phyloP scores from a whole-genome alignment of 306 rosid genomes.

The Castanea sativa region DNA sequence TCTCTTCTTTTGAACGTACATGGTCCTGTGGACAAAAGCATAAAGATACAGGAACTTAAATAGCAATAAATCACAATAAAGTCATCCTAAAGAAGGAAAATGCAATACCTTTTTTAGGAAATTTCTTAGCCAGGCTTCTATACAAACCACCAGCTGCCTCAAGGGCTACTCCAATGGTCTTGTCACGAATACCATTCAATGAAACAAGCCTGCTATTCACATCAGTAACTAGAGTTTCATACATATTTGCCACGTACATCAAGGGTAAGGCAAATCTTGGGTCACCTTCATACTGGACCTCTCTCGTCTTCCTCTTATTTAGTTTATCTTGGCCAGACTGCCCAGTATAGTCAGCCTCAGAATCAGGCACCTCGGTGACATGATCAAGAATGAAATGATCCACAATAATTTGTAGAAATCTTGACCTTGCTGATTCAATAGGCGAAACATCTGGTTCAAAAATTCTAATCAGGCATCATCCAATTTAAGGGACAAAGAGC shows the following conservation, averaged over 20 bases:
- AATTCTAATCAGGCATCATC: constrained; percentile 4
- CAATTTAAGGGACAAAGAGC: background rate
- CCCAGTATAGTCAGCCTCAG: constrained; percentile 52
- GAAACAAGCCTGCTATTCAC: constrained; percentile 82
- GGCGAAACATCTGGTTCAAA: constrained; percentile 69
- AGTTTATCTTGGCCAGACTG: constrained; percentile 69
- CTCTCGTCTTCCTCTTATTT: constrained; percentile 75
- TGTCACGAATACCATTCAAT: constrained; percentile 81
- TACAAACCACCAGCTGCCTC: constrained; percentile 99
- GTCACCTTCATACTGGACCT: constrained; percentile 79
- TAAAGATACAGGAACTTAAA: constrained; percentile 15
- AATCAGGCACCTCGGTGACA: constrained; percentile 57
- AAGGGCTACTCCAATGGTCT: constrained; percentile 93
- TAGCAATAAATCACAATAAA: background rate
- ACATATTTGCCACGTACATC: constrained; percentile 98
- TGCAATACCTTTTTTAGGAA: constrained; percentile 76
- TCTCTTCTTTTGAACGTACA: constrained; percentile 84
- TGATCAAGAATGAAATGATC: constrained; percentile 69
- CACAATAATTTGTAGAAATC: constrained; percentile 77
- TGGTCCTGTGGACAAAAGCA: constrained; percentile 48
- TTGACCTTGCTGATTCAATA: constrained; percentile 77
- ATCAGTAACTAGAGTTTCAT: constrained; percentile 71
- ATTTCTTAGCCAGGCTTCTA: constrained; percentile 86
- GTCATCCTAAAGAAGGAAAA: background rate
- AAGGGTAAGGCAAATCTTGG: constrained; percentile 70